Evolutionary conservation across 2,329 filamentous ascomycete species (phyloP), one percentile per base, ranked within the genome.

Genomic region (Knoxdaviesia capensis): DNA sequence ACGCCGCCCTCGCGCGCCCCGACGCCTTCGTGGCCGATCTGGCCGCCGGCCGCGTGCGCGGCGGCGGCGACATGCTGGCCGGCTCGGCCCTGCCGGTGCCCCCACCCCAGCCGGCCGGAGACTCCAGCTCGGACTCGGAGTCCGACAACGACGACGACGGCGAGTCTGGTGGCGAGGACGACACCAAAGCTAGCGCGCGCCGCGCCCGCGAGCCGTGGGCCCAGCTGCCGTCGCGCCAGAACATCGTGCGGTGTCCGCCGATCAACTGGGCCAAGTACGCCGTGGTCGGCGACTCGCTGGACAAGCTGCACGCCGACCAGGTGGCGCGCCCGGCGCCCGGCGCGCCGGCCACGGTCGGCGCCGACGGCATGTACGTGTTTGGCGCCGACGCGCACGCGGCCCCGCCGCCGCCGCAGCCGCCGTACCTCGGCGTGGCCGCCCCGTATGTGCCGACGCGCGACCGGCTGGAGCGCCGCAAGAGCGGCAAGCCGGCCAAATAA

Each of bases 191-290:
- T 41, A 32, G 48, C n/a, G n/a, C n/a, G n/a, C n/a, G n/a, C n/a
- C n/a, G n/a, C n/a, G n/a, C n/a, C n/a, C n/a, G n/a, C n/a, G n/a
- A n/a, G n/a, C n/a, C 61, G 3, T 86, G 86, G 63, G 64, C 71
- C 3, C 62, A 61, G 11, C 70, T 94, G 9, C 87, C 87, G 0
- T 70, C 69, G 9, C 75, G 82, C 6, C 88, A 94, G 57, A 81
- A 81, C 50, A 65, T 96, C 1, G 78, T 92, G 30, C 77, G 87
- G 36, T 85, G 79, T 61, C 88, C 88, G 6, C 80, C 84, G 6
- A 78, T 96, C 53, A 94, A 94, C 62, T 96, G 88, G 88, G 74
- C 77, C 8, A 87, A 94, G 54, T 96, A 96, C 57, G 83, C 84
- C 50, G 69, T 94, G n/a, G 76, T 90, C 3, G 42, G 42, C 28